Evolutionary conservation across 176 grass and related monocot species (phyloP), one percentile per base, ranked within the genome.

Genomic region (Poa pratensis): DNA sequence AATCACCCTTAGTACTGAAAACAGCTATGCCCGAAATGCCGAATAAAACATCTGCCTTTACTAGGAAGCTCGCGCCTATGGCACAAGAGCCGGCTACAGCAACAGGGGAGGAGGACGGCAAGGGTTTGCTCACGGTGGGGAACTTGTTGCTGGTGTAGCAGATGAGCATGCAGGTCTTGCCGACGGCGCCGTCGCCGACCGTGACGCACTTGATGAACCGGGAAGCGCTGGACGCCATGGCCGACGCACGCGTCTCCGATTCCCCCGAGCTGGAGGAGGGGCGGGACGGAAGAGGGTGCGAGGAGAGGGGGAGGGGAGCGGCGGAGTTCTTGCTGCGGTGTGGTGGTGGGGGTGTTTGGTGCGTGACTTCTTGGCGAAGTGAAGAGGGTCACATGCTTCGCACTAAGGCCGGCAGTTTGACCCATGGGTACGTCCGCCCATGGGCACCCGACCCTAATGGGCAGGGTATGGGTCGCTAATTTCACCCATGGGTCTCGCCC

Each of bases 141-240:
- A 98, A 95, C 82, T 95, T 98, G 91, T 98, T 98, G 96, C 89
- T 90, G 85, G 93, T 98, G 89, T 98, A 98, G 91, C 91, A 95
- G 85, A 98, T 94, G 85, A 98, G 95, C 95, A 98, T 95, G 93
- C 89, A 98, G 71, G 93, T 94, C 76, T 98, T 98, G 48, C 96
- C 96, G 60, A 99, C 96, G 20, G 96, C 96, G 34, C 96, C 96
- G 91, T 99, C 96, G 68, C 96, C 96, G 43, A 99, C 96, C 14
- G 96, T 99, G 58, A 99, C 96, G 84, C 96, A 99, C 78, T 99
- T 99, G 88, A 99, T 99, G 93, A 99, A 99, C 73, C 90, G 92
- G 22, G 96, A 96, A 54, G 94, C 96, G 67, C 80, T 91, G 23
- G 93, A 99, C 68, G 96, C 88, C 96, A 99, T 99, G 82, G 81